Evolutionary conservation across 495 filamentous ascomycete genomes (phyloP).

Genomic region (Thozetella sp.): DNA sequence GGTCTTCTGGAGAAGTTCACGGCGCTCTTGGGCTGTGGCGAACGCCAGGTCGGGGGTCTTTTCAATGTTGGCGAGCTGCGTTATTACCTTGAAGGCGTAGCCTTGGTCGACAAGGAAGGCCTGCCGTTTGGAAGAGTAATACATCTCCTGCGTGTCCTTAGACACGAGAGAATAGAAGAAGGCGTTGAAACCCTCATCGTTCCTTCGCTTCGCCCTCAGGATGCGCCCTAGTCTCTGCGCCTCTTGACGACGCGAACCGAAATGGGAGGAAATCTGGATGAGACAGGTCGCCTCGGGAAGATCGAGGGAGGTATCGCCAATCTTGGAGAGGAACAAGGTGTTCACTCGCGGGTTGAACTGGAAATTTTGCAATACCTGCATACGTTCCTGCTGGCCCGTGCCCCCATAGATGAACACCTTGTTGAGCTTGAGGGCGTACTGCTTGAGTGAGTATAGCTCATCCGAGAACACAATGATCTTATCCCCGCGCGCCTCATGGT

Average conservation of each 20-base stretch:
- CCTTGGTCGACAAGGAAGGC: slow-evolving; percentile 98
- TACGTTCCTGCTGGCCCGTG: slow-evolving; percentile 83
- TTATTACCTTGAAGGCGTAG: slow-evolving; percentile 99
- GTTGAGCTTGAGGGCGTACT: slow-evolving; percentile 79
- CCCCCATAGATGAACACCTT: slow-evolving; percentile 95
- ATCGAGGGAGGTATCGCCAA: slow-evolving; percentile 96
- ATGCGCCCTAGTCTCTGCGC: slow-evolving; percentile 95
- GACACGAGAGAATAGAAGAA: slow-evolving; percentile 99
- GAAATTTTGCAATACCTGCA: slow-evolving; percentile 93
- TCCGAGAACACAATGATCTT: slow-evolving; percentile 99
- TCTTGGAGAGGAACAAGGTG: slow-evolving; percentile 97
- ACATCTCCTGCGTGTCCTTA: slow-evolving; percentile 98
- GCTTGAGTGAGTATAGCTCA: slow-evolving; percentile 91
- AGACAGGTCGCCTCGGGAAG: slow-evolving; percentile 95
- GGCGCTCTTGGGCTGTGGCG: slow-evolving; percentile 75
- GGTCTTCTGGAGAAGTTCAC: slow-evolving; percentile 89
- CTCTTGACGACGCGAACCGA: slow-evolving; percentile 95
- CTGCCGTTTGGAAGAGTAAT: slow-evolving; percentile 94
- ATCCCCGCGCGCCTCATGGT: slow-evolving; percentile 93
- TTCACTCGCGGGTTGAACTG: slow-evolving; percentile 92
- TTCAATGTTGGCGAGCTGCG: slow-evolving; percentile 90
- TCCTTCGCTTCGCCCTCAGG: slow-evolving; percentile 91
- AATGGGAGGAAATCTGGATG: slow-evolving; percentile 98
- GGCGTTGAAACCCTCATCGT: slow-evolving; percentile 98
- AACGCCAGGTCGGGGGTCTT: slow-evolving; percentile 80